Evolutionary conservation across 2,329 filamentous ascomycete genomes (phyloP).

Genomic region (Dothistroma pini): DNA sequence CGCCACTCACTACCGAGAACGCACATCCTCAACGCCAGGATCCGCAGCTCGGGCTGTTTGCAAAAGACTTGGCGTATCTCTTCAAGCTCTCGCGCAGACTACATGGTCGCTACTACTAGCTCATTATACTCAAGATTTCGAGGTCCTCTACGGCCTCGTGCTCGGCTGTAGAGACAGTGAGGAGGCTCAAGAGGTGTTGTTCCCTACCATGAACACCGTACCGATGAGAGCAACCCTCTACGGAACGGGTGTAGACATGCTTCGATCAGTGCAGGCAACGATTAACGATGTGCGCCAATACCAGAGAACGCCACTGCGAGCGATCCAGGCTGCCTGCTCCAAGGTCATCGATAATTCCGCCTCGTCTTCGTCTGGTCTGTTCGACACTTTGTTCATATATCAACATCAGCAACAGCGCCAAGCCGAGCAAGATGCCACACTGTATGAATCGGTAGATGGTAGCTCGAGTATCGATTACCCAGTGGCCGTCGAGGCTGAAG

Average conservation of each 20-base stretch:
- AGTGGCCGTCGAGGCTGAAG: constrained; percentile 76
- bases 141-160: constrained; percentile 78
- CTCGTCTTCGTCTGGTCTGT: constrained; percentile 48
- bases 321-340: constrained; percentile 53
- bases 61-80: constrained; percentile 61
- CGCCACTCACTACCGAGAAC: constrained; percentile 45
- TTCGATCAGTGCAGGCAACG: constrained; percentile 70
- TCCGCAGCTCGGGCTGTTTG: constrained; percentile 57
- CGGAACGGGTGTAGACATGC: constrained; percentile 60
- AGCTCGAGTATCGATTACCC: constrained; percentile 73
- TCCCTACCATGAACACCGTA: constrained; percentile 91
- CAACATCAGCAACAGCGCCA: constrained; percentile 51
- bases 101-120: constrained; percentile 72
- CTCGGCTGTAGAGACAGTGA: constrained; percentile 79
- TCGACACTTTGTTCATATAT: constrained; percentile 65
- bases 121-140: constrained; percentile 59
- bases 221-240: constrained; percentile 70
- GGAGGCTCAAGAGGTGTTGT: constrained; percentile 64
- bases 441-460: constrained; percentile 63
- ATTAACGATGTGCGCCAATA: constrained; percentile 63
- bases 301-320: constrained; percentile 74
- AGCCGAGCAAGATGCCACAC: constrained; percentile 13
- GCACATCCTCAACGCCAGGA: constrained; percentile 42
- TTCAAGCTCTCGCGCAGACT: constrained; percentile 72
- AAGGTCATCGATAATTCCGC: constrained; percentile 5